Base-by-base conservation (phyloP, 768 basidiomycete species). In the Rhizopogon vinicolor region DNA sequence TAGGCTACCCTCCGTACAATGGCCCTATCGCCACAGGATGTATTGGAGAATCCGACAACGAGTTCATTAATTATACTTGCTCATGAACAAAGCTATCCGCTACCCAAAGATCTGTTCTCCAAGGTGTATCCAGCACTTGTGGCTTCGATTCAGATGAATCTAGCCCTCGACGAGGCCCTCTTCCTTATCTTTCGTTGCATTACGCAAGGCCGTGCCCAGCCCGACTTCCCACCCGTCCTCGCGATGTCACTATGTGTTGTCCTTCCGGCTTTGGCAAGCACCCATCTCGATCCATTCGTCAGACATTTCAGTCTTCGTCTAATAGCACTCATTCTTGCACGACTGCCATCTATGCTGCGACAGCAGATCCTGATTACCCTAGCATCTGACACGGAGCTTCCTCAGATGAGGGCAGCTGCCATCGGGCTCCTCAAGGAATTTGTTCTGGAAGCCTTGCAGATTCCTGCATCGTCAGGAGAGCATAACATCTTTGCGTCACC, bases 401-500 rank as follows among this genome's bases (percentile, higher is more conserved):
- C 84, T 0, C 85, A 87, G 62, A 87, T 91, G 77, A 78, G 84
- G 8, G 80, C 83, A 0, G 85, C 87, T 1, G 80, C 85, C 0
- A 75, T 91, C 0, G 84, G 85, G 0, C 72, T 91, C 2, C 75
- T 89, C 1, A 87, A 86, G 64, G 87, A 91, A 50, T 80, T 82
- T 1, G 70, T 85, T 1, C 65, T 91, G 10, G 79, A 85, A 48
- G 80, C 76, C 0, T 67, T 80, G 2, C 58, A 79, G 8, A 59
- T 71, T 10, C 62, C 65, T 6, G 16, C 59, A 3, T 42, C 51
- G 28, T 51, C 41, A 2, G 58, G 58, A 42, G 41, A 55, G 35
- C 61, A 68, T 28, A 78, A 76, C 40, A 58, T 79, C 1, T 86
- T 91, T 53, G 76, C 78, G 0, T 82, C 85, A 2, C 75, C 80